Evolutionary conservation across 1,284 basidiomycete species (phyloP).

Genomic region (Lignosus rhinocerotis): DNA sequence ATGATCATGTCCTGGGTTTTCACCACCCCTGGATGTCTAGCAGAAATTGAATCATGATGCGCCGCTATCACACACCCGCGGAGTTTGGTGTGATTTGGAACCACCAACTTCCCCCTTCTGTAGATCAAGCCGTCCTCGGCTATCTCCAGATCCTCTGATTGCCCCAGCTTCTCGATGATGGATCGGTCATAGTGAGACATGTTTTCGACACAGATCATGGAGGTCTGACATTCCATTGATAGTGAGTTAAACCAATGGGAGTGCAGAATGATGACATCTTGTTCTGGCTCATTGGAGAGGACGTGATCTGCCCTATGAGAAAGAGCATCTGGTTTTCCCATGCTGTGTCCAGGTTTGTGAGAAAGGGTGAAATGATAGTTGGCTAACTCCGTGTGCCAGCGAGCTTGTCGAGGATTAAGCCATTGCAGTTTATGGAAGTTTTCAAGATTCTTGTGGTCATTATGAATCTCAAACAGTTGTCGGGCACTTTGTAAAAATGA

Average conservation of each 20-base stretch:
- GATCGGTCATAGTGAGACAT: background rate
- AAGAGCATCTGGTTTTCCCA: constrained; percentile 40
- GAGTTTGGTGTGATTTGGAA: background rate
- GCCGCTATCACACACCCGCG: constrained; percentile 5
- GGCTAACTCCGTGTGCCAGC: constrained; percentile 40
- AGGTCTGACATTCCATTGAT: background rate
- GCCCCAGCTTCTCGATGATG: background rate
- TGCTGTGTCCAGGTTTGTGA: constrained; percentile 39
- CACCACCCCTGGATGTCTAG: constrained; percentile 1
- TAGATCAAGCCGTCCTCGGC: constrained; percentile 14
- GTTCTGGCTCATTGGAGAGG: constrained; percentile 30
- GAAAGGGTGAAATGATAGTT: constrained; percentile 39
- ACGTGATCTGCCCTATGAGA: constrained; percentile 38
- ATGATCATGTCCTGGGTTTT: constrained; percentile 8
- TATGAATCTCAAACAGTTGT: constrained; percentile 20
- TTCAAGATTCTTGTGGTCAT: constrained; percentile 47
- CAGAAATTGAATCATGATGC: constrained; percentile 6
- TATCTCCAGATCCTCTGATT: background rate
- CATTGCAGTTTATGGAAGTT: constrained; percentile 39
- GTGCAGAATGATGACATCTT: constrained; percentile 33
- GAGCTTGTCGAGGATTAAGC: constrained; percentile 39
- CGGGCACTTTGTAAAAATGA: constrained; percentile 24
- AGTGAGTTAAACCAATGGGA: background rate
- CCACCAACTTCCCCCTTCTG: constrained; percentile 8
- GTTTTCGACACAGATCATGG: background rate